Base-by-base conservation (phyloP, 805 yeast genomes). In the Blastobotrys chiropterorum region DNA sequence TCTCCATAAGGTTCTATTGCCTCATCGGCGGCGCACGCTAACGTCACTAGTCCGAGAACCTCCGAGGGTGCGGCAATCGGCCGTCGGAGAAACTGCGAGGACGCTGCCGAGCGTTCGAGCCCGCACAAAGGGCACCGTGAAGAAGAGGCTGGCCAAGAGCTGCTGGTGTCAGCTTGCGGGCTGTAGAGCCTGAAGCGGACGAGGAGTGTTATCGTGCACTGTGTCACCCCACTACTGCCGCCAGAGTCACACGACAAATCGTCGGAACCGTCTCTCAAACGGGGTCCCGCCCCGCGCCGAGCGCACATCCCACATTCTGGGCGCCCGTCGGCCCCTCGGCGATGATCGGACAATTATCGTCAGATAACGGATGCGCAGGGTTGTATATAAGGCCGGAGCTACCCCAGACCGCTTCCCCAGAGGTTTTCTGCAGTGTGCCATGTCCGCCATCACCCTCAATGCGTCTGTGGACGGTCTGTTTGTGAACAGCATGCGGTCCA, bases 401-500 rank as follows among this genome's bases (percentile, higher is more conserved):
- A 15, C 43, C 20, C 43, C 43, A 40, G 19, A 8, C 3, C 16
- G 7, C 20, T 40, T 5, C 8, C 8, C 34, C 34, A 40, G 8
- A n/a, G n/a, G n/a, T n/a, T n/a, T n/a, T n/a, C n/a, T n/a, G n/a
- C n/a, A n/a, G n/a, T n/a, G n/a, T n/a, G n/a, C n/a, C 20, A 16
- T 44, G 22, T 44, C 39, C n/a, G 40, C 38, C 14, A 26, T 34
- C 46, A 44, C 31, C 46, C 19, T 40, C 43, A 40, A 40, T 40
- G 16, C 43, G 15, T 19, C 34, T 11, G 8, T 6, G 34, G n/a
- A n/a, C n/a, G 34, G 34, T 11, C 34, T 26, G 34, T 26, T 26
- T 42, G 38, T 44, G 21, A 44, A 34, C 39, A 16, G 20, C 15
- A 15, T 52, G 15, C 31, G 19, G 34, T 46, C 50, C 26, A 42